phyloP scores from a whole-genome alignment of 345 rosid species.

The Leavenworthia alabamica region DNA sequence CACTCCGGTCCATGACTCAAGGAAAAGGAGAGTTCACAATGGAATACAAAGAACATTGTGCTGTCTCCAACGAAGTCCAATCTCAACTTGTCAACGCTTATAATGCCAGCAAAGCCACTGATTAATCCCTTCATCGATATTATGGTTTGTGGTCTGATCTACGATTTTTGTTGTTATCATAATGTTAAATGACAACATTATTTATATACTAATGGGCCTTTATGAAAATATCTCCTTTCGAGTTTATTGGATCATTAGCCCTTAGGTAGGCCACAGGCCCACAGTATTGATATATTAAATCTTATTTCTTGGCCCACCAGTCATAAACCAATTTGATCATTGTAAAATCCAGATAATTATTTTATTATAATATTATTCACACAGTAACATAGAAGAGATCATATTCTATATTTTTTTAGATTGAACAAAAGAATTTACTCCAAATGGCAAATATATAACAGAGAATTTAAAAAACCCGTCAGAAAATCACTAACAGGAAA shows the following conservation, averaged over 20 bases:
- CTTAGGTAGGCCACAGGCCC: background rate
- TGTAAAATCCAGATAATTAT: too few species aligned
- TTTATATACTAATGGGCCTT: constrained; percentile 16
- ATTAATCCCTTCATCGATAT: constrained; percentile 18
- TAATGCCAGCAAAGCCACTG: constrained; percentile 53
- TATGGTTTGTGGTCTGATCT: background rate
- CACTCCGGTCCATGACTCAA: constrained; percentile 99
- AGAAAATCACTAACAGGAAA: too few species aligned
- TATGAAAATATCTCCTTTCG: background rate
- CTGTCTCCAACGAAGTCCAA: constrained; percentile 90
- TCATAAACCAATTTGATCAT: too few species aligned
- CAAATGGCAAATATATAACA: too few species aligned
- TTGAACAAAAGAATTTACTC: too few species aligned
- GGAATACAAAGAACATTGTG: constrained; percentile 92
- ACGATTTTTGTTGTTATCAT: background rate
- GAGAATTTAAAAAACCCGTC: too few species aligned
- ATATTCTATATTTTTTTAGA: too few species aligned
- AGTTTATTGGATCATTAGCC: background rate
- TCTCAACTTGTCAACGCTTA: constrained; percentile 66
- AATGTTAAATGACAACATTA: constrained; percentile 3
- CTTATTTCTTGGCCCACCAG: background rate
- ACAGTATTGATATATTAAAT: background rate
- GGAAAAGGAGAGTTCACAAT: constrained; percentile 98
- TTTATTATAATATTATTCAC: too few species aligned
- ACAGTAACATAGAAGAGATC: too few species aligned